phyloP scores from a whole-genome alignment of 257 asterid species.

The Lantana camara region DNA sequence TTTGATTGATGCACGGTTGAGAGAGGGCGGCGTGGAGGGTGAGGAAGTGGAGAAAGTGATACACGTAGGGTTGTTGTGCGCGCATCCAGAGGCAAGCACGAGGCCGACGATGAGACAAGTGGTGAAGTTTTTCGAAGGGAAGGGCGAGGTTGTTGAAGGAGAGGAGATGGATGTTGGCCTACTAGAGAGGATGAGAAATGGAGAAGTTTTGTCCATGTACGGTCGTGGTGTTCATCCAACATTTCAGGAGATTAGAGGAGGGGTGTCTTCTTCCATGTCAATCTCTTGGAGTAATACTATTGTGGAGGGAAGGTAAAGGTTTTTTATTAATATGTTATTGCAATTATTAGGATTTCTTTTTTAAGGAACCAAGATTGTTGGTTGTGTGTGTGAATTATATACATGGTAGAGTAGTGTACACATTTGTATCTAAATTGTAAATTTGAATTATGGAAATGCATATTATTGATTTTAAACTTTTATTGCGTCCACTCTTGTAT shows the following conservation, averaged over 20 bases:
- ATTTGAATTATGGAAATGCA: background rate
- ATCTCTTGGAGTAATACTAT: conserved; percentile 43
- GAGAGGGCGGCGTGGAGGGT: conserved; percentile 32
- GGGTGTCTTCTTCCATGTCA: conserved; percentile 45
- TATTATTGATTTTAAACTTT: background rate
- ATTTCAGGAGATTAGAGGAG: conserved; percentile 43
- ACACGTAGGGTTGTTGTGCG: conserved; percentile 58
- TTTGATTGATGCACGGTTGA: conserved; percentile 44
- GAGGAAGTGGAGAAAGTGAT: conserved; percentile 53
- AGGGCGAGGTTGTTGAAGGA: conserved; percentile 33
- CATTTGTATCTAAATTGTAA: background rate
- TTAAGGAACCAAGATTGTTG: too few species aligned
- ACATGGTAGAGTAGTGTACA: background rate
- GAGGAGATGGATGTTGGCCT: conserved; percentile 43
- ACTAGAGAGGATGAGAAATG: conserved; percentile 34
- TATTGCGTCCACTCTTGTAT: too few species aligned
- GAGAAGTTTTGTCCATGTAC: conserved; percentile 28
- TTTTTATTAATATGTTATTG: background rate
- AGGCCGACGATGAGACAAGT: conserved; percentile 78
- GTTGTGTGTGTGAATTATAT: background rate
- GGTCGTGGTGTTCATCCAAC: conserved; percentile 44
- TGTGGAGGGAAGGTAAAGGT: conserved; percentile 46
- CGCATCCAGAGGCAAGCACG: conserved; percentile 43
- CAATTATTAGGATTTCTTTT: background rate
- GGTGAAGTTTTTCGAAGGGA: conserved; percentile 57